These are phyloP conservation scores for Ophiobolus disseminans DNA, from an alignment of 2,329 filamentous ascomycete species.

Conservation along the genomic window DNA sequence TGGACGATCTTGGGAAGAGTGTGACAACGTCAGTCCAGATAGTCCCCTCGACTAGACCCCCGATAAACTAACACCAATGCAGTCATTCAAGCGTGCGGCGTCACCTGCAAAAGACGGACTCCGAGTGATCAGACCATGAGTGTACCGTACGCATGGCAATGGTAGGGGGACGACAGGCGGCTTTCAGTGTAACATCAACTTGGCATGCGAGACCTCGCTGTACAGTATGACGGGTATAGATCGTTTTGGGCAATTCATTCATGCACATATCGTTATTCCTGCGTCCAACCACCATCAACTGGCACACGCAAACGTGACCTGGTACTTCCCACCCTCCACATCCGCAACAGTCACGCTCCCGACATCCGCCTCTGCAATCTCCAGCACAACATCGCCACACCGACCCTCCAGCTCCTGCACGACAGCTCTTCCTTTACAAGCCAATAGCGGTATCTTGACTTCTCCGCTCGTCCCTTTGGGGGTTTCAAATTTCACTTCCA, in stretches of 20 bases:
- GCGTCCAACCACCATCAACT: not conserved
- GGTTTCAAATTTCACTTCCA: slow-evolving; percentile 37
- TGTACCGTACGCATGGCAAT: not conserved
- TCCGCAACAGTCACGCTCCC: slow-evolving; percentile 17
- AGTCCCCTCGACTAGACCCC: not conserved
- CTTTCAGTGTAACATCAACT: slow-evolving; percentile 25
- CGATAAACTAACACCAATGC: not conserved
- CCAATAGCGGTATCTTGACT: slow-evolving; percentile 29
- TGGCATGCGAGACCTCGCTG: slow-evolving; percentile 35
- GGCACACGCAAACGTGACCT: slow-evolving; percentile 20
- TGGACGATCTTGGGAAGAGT: slow-evolving; percentile 97
- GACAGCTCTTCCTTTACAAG: slow-evolving; percentile 27
- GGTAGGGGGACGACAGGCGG: slow-evolving; percentile 7
- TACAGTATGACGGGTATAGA: slow-evolving; percentile 47
- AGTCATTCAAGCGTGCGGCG: slow-evolving; percentile 62
- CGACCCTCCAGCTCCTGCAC: slow-evolving; percentile 25
- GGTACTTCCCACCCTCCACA: slow-evolving; percentile 34
- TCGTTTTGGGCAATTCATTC: slow-evolving; percentile 34
- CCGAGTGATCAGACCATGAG: slow-evolving; percentile 55
- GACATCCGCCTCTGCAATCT: slow-evolving; percentile 22
- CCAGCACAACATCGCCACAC: slow-evolving; percentile 21
- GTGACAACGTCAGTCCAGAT: slow-evolving; percentile 71
- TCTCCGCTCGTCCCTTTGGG: slow-evolving; percentile 41
- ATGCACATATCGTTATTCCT: slow-evolving; percentile 30
- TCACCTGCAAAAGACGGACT: slow-evolving; percentile 57